A percentile compares a stretch with the other conserved stretches of the same genome.
Conservation (phyloP, 1,139 yeast genomes). For the Sugiyamaella sp. region DNA sequence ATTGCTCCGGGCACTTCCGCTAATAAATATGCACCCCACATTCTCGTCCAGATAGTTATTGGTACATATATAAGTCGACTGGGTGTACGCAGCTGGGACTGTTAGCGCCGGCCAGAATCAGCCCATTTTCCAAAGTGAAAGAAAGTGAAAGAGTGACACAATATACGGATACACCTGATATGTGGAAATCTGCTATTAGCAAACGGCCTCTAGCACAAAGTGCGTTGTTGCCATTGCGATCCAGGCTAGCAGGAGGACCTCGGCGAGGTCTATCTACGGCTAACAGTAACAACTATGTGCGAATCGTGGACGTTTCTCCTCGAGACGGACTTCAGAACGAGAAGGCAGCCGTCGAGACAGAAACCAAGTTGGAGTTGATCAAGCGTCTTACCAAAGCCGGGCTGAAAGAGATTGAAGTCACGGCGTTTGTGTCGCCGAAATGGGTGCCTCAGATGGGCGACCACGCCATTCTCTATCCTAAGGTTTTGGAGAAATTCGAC, state of each 20-base stretch:
- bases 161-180: neutral
- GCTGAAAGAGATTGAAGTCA: conserved; percentile 39
- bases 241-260: neutral
- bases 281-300: conserved; percentile 23
- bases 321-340: conserved; percentile 46
- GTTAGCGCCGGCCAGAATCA: neutral
- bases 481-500: conserved; percentile 28
- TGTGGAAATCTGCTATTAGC: neutral
- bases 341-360: conserved; percentile 38
- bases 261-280: conserved; percentile 5
- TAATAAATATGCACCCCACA: neutral
- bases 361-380: conserved; percentile 39
- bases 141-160: no score
- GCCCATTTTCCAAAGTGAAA: neutral
- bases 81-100: neutral
- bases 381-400: conserved; percentile 39
- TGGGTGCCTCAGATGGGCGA: conserved; percentile 46
- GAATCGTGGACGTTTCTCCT: conserved; percentile 43
- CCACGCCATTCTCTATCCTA: conserved; percentile 29
- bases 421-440: conserved; percentile 45
- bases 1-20: neutral
- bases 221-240: neutral
- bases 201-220: neutral
- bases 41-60: neutral
- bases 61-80: neutral